Conservation (phyloP, 345 rosid genomes). For the Passiflora organensis region DNA sequence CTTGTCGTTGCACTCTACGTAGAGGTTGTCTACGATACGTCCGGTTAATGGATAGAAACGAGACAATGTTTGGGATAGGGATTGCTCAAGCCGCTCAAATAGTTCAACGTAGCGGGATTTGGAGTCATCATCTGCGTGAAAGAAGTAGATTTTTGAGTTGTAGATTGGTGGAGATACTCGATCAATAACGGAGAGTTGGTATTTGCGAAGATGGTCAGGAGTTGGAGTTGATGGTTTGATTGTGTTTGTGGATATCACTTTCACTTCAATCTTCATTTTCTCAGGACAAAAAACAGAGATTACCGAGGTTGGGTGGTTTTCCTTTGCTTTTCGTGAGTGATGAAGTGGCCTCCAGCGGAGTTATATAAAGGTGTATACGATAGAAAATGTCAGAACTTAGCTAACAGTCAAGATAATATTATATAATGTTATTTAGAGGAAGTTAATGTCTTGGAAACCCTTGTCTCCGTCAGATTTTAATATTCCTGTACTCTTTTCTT, state of each 20-base stretch:
- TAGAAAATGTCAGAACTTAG: too few species aligned
- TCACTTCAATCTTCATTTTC: slow-evolving; percentile 20
- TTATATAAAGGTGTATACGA: too few species aligned
- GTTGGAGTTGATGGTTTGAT: slow-evolving; percentile 42
- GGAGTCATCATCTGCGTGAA: slow-evolving; percentile 8
- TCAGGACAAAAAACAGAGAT: neutral
- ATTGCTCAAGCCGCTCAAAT: slow-evolving; percentile 25
- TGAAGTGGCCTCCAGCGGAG: too few species aligned
- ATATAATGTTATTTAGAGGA: too few species aligned
- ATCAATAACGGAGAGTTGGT: slow-evolving; percentile 35
- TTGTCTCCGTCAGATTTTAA: too few species aligned
- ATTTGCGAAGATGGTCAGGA: slow-evolving; percentile 23
- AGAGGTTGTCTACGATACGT: slow-evolving; percentile 21
- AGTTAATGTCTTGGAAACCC: too few species aligned
- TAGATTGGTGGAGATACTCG: slow-evolving; percentile 30
- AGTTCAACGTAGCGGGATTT: slow-evolving; percentile 2
- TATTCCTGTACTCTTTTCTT: too few species aligned
- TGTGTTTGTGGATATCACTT: slow-evolving; percentile 19
- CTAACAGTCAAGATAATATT: too few species aligned
- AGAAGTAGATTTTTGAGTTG: slow-evolving; percentile 33
- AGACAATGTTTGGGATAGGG: slow-evolving; percentile 36
- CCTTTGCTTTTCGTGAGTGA: too few species aligned
- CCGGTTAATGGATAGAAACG: slow-evolving; percentile 52
- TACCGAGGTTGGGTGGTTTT: neutral
- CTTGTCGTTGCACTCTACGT: slow-evolving; percentile 26